Conservation (phyloP, 2,329 filamentous ascomycete genomes). For the Hypoxylon rubiginosum region DNA sequence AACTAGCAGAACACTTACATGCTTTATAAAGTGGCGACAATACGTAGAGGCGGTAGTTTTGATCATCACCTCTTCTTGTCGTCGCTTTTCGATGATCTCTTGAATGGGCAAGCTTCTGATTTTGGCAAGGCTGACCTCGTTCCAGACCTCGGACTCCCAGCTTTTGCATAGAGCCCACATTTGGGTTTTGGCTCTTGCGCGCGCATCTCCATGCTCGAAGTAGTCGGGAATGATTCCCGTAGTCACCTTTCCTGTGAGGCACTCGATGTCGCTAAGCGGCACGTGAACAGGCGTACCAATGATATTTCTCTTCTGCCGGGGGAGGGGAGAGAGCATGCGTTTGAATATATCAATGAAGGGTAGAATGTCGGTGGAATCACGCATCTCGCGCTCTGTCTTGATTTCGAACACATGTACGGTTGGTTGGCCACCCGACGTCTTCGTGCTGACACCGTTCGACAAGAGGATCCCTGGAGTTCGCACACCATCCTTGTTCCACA, state of each 20-base stretch:
- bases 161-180: slow-evolving; percentile 77
- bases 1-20: slow-evolving; percentile 70
- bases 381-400: slow-evolving; percentile 73
- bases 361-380: slow-evolving; percentile 86
- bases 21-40: slow-evolving; percentile 87
- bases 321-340: slow-evolving; percentile 74
- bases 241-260: slow-evolving; percentile 78
- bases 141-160: slow-evolving; percentile 82
- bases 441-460: slow-evolving; percentile 78
- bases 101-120: slow-evolving; percentile 87
- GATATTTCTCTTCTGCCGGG: slow-evolving; percentile 75
- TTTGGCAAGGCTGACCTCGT: slow-evolving; percentile 84
- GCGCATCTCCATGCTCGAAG: slow-evolving; percentile 65
- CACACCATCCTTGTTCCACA: slow-evolving; percentile 87
- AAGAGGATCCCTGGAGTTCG: slow-evolving; percentile 85
- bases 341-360: slow-evolving; percentile 84
- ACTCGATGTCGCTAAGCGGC: slow-evolving; percentile 83
- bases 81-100: slow-evolving; percentile 81
- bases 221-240: slow-evolving; percentile 72
- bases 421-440: slow-evolving; percentile 69
- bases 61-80: slow-evolving; percentile 72
- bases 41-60: slow-evolving; percentile 73
- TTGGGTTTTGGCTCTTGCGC: slow-evolving; percentile 72
- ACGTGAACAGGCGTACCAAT: slow-evolving; percentile 77
- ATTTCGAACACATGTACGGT: slow-evolving; percentile 85